Evolutionary conservation across 2,329 filamentous ascomycete genomes (phyloP).

Genomic region (Exophiala spinifera): DNA sequence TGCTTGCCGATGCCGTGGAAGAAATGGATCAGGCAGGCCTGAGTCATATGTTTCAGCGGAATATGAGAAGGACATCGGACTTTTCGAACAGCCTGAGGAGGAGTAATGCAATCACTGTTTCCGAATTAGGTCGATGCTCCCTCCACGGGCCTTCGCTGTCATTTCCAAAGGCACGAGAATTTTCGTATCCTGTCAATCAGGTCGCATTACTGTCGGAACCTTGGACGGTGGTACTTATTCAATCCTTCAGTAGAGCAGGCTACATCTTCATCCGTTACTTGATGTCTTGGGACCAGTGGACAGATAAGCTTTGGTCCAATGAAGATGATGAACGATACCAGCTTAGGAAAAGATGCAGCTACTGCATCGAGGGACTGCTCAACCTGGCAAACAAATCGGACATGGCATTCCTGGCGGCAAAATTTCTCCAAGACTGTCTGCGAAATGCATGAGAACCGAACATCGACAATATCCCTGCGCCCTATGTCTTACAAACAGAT

Average conservation of each 20-base stretch:
- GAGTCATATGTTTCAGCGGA: slow-evolving; percentile 36
- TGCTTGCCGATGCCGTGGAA: slow-evolving; percentile 55
- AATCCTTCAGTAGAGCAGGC: slow-evolving; percentile 8
- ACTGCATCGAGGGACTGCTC: slow-evolving; percentile 9
- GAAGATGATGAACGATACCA: neutral
- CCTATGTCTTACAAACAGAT: no score
- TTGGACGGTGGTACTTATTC: slow-evolving; percentile 9
- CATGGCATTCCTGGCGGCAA: slow-evolving; percentile 8
- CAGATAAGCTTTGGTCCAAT: neutral
- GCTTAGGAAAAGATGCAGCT: slow-evolving; percentile 1
- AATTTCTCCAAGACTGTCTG: slow-evolving; percentile 5
- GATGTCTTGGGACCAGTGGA: neutral
- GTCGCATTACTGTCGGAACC: slow-evolving; percentile 12
- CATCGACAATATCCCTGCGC: neutral
- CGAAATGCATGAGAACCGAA: neutral
- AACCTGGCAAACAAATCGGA: slow-evolving; percentile 9
- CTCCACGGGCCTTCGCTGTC: slow-evolving; percentile 48
- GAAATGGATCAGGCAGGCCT: slow-evolving; percentile 50
- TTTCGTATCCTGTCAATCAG: slow-evolving; percentile 42
- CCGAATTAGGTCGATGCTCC: slow-evolving; percentile 9
- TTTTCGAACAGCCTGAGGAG: slow-evolving; percentile 38
- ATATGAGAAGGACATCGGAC: slow-evolving; percentile 43
- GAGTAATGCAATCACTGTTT: slow-evolving; percentile 47
- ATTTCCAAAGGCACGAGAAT: slow-evolving; percentile 57
- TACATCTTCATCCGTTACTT: slow-evolving; percentile 5